Percentiles rank a stretch among this genome's conserved stretches.
Conservation (phyloP, 2,329 filamentous ascomycete genomes). For the Podosphaera leucotricha region DNA sequence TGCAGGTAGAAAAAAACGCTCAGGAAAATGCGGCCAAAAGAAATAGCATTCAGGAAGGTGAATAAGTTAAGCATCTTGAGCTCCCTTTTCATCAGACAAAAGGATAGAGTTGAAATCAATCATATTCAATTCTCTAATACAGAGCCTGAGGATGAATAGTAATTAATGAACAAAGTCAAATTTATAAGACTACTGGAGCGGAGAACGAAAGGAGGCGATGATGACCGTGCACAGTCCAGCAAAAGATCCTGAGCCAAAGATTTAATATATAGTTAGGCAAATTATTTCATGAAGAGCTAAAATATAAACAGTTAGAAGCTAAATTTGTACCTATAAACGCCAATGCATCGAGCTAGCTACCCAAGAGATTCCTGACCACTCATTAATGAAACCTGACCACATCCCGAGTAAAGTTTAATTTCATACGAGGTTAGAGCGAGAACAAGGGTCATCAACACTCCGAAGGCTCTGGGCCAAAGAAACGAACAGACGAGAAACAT, state of each 20-base stretch:
- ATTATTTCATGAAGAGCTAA: neutral
- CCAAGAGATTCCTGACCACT: neutral
- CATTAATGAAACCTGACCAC: neutral
- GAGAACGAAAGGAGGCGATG: neutral
- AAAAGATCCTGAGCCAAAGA: neutral
- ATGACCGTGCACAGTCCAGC: neutral
- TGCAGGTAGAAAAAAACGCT: constrained; percentile 30
- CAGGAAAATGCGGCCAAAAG: constrained; percentile 12
- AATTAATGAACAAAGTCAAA: neutral
- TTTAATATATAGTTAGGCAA: neutral
- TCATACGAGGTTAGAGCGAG: neutral
- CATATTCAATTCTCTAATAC: neutral
- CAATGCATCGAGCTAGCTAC: neutral
- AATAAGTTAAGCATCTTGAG: too few relatives aligned
- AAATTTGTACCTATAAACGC: neutral
- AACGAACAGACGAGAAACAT: neutral
- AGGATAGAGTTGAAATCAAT: too few relatives aligned
- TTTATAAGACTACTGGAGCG: neutral
- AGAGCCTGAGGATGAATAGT: neutral
- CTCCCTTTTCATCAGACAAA: too few relatives aligned
- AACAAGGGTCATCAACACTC: neutral
- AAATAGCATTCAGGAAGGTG: constrained; percentile 2
- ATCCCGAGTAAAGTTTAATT: neutral
- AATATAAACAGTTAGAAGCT: neutral
- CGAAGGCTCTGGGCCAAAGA: neutral